Base-by-base conservation (phyloP, 768 basidiomycete species). In the Collybia sordida region DNA sequence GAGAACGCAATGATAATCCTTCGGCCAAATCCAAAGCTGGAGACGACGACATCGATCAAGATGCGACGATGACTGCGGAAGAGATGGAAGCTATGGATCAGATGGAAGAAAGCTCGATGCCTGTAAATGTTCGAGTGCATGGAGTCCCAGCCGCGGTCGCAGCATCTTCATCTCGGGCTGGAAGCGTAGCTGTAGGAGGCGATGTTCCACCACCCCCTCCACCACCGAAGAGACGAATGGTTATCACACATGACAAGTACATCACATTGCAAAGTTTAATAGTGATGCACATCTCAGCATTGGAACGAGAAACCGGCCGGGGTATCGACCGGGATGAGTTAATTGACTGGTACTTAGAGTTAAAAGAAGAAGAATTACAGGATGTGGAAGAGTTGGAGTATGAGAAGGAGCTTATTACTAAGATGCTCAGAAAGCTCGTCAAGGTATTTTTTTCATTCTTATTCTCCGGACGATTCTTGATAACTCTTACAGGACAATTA, bases 211-310 rank as follows among this genome's bases (percentile, higher is more conserved):
- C 69, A 14, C 65, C 71, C 3, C 69, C 67, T n/a, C 65, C 77
- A 25, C 72, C 74, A 22, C 74, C 82, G 40, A 90, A 80, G 68
- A 74, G 78, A 64, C 84, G 92, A 59, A 87, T 96, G 85, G 75
- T 90, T 55, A 98, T 99, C 71, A 92, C 95, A 3, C 93, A 98
- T 67, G 96, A 98, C 78, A 86, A 90, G 66, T 99, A 93, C 69
- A 85, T 93, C 70, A 81, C 85, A 37, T 78, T 98, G 57, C 93
- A 93, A 72, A 90, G 86, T 61, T 75, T 98, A 57, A 82, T 97
- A 59, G 85, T 99, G 23, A 62, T 95, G 49, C 88, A 94, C 59
- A 72, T 99, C 21, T 74, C 83, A 15, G 83, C 86, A 31, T 73
- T 83, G 11, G 97, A 99, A 70, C 76, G 80, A 22, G 81, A 83